Evolutionary conservation across 2,329 filamentous ascomycete species (phyloP), one percentile per base, ranked within the genome.

Genomic region (Alternaria sp.): DNA sequence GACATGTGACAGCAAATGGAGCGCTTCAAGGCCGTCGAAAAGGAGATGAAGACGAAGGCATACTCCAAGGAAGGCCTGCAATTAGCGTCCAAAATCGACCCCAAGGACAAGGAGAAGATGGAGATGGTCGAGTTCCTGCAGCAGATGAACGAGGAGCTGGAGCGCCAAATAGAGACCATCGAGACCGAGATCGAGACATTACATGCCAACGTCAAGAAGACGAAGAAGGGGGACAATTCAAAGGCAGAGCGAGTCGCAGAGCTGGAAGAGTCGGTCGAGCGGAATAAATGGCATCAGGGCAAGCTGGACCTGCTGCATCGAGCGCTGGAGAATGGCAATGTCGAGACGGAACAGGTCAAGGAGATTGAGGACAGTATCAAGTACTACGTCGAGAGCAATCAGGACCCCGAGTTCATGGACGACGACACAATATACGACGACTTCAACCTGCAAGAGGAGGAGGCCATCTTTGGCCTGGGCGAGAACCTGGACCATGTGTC

Each of bases 1-100:
- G 71, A 81, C 73, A 57, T 51, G 62, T 63, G 83, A 80, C 83
- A 96, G 93, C 91, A 95, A 92, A 99, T 99, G 96, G 96, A 99
- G 83, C 93, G 93, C 76, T 99, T 99, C 88, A 99, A 99, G 85
- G 95, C 94, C n/a, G 96, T 99, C 57, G 96, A 99, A 82, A 99
- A 99, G 86, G 96, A 97, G 77, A 98, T 99, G 96, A 99, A 99
- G 86, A 99, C 96, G 61, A 99, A 99, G 82, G 96, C 96, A 65
- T 99, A 97, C 83, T 98, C 96, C 66, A 98, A 99, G 85, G 96
- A 98, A 82, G 96, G 96, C 47, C 84, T 99, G 69, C 96, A 93
- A 68, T 92, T 95, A 56, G 93, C 93, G 25, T 90, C 93, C 54
- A 96, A 97, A 81, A 87, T 98, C 68, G 96, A 99, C 83, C 96